Percentiles rank a stretch among this genome's conserved stretches.
Conservation (phyloP, 352 stramenopile genomes). For the Phytophthora nicotianae region DNA sequence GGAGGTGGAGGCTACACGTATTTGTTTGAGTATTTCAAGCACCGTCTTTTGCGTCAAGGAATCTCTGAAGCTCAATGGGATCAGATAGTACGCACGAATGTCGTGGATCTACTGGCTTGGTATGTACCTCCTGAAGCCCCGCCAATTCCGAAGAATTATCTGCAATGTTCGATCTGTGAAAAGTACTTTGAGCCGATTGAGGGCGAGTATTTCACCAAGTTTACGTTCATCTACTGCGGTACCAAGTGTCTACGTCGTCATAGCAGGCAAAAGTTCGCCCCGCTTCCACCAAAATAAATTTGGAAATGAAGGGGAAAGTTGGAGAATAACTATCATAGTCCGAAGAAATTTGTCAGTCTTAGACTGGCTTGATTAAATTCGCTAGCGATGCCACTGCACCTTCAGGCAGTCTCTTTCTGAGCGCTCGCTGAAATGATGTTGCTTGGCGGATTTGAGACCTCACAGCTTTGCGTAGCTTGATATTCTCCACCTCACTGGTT, state of each 20-base stretch:
- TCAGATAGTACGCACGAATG: conserved; percentile 48
- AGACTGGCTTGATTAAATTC: background rate
- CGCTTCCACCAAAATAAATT: conserved; percentile 18
- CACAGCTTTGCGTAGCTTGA: background rate
- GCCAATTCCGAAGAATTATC: conserved; percentile 69
- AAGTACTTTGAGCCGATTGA: conserved; percentile 83
- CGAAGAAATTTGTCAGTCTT: background rate
- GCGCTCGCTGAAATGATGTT: background rate
- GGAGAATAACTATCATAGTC: background rate
- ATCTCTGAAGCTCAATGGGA: conserved; percentile 49
- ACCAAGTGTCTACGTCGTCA: conserved; percentile 86
- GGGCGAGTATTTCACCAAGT: conserved; percentile 89
- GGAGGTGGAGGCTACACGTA: conserved; percentile 75
- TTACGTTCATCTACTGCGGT: conserved; percentile 80
- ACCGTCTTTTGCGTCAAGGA: conserved; percentile 35
- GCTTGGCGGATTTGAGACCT: background rate
- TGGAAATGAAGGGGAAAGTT: no score
- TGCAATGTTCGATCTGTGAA: conserved; percentile 77
- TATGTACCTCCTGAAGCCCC: conserved; percentile 62
- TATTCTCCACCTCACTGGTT: background rate
- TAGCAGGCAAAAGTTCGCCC: conserved; percentile 57
- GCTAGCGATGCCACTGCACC: background rate
- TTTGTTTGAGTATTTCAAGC: conserved; percentile 56
- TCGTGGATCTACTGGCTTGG: conserved; percentile 60
- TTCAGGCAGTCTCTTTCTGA: background rate